Percentiles rank a stretch among this genome's conserved stretches.
These are phyloP conservation scores for Gynochthodes officinalis DNA, from an alignment of 257 asterid species.

Conservation along the genomic window DNA sequence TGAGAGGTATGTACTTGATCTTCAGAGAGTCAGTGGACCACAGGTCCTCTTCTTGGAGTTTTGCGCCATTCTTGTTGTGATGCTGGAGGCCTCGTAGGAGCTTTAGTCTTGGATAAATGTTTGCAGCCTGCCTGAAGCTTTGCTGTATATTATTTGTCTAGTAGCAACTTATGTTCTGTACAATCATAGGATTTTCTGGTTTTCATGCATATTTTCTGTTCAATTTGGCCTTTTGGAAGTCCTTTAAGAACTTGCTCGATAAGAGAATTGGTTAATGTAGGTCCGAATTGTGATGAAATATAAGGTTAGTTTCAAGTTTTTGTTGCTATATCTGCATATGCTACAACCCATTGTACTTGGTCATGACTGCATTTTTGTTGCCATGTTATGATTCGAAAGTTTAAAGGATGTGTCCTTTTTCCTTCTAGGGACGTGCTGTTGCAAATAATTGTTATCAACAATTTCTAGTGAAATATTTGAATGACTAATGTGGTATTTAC, in stretches of 20 bases:
- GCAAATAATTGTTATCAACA: too few species aligned
- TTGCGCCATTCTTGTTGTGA: conserved; percentile 73
- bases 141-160: conserved; percentile 7
- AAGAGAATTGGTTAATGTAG: neutral
- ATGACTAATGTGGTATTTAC: too few species aligned
- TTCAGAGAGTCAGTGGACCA: conserved; percentile 90
- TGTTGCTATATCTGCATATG: neutral
- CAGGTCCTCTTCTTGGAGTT: conserved; percentile 87
- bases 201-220: neutral
- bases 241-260: neutral
- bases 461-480: too few species aligned
- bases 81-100: conserved; percentile 46
- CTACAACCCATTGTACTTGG: too few species aligned
- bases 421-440: too few species aligned
- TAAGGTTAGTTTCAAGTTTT: neutral
- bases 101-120: neutral
- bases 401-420: too few species aligned
- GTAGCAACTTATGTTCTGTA: conserved; percentile 4
- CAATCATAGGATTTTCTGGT: neutral
- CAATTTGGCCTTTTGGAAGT: neutral
- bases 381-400: too few species aligned
- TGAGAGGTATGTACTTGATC: conserved; percentile 73
- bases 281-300: neutral
- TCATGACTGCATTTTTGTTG: too few species aligned
- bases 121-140: neutral